Conservation (phyloP, 805 yeast species). For the Hanseniaspora jakobsenii region DNA sequence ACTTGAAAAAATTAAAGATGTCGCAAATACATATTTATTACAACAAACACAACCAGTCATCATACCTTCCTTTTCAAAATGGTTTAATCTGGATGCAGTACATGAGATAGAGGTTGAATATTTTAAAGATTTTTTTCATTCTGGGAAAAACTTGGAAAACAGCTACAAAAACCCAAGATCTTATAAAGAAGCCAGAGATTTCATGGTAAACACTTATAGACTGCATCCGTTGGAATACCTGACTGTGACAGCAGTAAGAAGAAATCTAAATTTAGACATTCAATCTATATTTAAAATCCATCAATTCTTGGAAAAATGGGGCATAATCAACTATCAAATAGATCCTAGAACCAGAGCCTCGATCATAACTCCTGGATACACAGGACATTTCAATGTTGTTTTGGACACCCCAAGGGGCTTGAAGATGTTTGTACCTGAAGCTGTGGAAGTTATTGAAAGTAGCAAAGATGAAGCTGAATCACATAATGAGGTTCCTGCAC, state of each 20-base stretch:
- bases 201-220: constrained; percentile 78
- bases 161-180: constrained; percentile 58
- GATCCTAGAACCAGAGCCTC: constrained; percentile 41
- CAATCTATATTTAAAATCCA: constrained; percentile 79
- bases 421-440: constrained; percentile 44
- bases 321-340: constrained; percentile 83
- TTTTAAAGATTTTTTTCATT: constrained; percentile 75
- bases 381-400: constrained; percentile 46
- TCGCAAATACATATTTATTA: constrained; percentile 25
- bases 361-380: constrained; percentile 28
- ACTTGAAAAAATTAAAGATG: constrained; percentile 28
- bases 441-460: constrained; percentile 59
- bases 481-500: background rate
- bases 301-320: constrained; percentile 80
- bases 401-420: constrained; percentile 86
- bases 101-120: constrained; percentile 73
- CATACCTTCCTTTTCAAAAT: constrained; percentile 74
- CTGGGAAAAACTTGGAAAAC: constrained; percentile 52
- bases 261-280: constrained; percentile 84
- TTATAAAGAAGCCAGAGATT: constrained; percentile 72
- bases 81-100: constrained; percentile 67
- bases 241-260: constrained; percentile 80
- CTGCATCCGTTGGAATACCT: constrained; percentile 81
- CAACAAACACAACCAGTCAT: constrained; percentile 73
- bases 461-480: constrained; percentile 35